These are phyloP conservation scores for Setaria viridis DNA, from an alignment of 202 grass and related monocot genomes.

Conservation along the genomic window DNA sequence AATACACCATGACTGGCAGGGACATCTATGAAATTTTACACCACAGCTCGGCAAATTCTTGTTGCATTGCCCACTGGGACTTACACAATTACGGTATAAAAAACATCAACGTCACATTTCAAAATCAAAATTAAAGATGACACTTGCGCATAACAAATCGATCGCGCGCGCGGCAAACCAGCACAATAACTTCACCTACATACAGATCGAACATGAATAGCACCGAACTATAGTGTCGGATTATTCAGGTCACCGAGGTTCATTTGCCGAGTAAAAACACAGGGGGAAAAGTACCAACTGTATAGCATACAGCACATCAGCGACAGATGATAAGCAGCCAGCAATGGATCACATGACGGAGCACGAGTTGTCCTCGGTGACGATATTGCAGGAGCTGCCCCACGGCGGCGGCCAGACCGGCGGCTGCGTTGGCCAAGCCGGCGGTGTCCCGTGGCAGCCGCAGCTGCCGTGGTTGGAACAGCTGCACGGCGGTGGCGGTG, in stretches of 20 bases:
- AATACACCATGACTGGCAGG: too few relatives aligned
- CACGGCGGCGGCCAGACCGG: constrained; percentile 11
- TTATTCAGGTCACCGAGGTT: constrained; percentile 12
- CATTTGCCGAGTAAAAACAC: not conserved
- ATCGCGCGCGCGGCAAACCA: too few relatives aligned
- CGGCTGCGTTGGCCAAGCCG: constrained; percentile 24
- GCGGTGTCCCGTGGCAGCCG: not conserved
- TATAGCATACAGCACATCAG: not conserved
- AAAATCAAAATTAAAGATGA: too few relatives aligned
- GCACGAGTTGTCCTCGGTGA: constrained; percentile 18
- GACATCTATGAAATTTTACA: too few relatives aligned
- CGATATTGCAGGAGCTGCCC: not conserved
- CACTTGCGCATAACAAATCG: too few relatives aligned
- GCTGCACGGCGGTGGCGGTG: not conserved
- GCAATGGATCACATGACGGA: constrained; percentile 38
- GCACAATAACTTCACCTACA: not conserved
- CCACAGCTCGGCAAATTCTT: too few relatives aligned
- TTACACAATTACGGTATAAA: too few relatives aligned
- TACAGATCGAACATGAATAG: not conserved
- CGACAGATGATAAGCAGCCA: not conserved
- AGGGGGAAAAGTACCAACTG: not conserved
- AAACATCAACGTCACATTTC: too few relatives aligned
- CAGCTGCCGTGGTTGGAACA: not conserved
- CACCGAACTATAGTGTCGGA: not conserved
- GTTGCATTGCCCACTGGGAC: too few relatives aligned